phyloP scores from a whole-genome alignment of 2,329 filamentous ascomycete species.

The Sarocladium oryzae region DNA sequence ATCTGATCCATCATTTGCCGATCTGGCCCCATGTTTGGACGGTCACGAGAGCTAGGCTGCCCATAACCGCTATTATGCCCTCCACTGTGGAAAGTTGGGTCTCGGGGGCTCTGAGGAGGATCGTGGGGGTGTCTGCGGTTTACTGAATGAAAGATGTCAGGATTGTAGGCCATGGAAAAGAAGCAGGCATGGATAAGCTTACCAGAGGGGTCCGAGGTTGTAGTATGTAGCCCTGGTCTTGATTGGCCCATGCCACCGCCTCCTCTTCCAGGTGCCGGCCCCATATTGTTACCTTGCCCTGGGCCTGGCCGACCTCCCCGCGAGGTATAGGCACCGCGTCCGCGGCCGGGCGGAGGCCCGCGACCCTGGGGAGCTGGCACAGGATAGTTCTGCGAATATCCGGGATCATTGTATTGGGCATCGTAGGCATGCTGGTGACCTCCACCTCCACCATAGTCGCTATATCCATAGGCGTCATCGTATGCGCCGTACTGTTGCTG shows the following conservation, averaged over 20 bases:
- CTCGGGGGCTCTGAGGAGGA: constrained; percentile 22
- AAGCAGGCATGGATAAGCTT: constrained; percentile 18
- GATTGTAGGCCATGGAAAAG: not conserved
- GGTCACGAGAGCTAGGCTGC: constrained; percentile 11
- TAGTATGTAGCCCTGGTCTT: constrained; percentile 33
- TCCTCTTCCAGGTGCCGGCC: constrained; percentile 27
- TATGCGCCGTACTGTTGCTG: constrained; percentile 40
- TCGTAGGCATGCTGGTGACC: constrained; percentile 31
- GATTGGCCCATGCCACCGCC: constrained; percentile 20
- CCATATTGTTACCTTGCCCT: constrained; percentile 18
- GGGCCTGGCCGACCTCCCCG: constrained; percentile 18
- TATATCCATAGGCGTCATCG: constrained; percentile 37
- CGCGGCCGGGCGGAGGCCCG: constrained; percentile 33
- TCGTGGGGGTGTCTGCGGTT: constrained; percentile 16
- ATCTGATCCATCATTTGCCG: constrained; percentile 27
- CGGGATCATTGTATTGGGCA: constrained; percentile 36
- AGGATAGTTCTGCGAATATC: constrained; percentile 33
- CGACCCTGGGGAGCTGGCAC: constrained; percentile 33
- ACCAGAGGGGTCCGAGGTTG: constrained; percentile 37
- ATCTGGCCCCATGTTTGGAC: constrained; percentile 17
- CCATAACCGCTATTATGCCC: constrained; percentile 13
- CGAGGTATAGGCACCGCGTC: constrained; percentile 22
- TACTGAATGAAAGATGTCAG: constrained; percentile 23
- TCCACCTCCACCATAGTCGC: constrained; percentile 19
- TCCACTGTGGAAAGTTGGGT: constrained; percentile 19